These are phyloP conservation scores for Fusarium devonianum DNA, from an alignment of 2,329 filamentous ascomycete species.

Conservation along the genomic window DNA sequence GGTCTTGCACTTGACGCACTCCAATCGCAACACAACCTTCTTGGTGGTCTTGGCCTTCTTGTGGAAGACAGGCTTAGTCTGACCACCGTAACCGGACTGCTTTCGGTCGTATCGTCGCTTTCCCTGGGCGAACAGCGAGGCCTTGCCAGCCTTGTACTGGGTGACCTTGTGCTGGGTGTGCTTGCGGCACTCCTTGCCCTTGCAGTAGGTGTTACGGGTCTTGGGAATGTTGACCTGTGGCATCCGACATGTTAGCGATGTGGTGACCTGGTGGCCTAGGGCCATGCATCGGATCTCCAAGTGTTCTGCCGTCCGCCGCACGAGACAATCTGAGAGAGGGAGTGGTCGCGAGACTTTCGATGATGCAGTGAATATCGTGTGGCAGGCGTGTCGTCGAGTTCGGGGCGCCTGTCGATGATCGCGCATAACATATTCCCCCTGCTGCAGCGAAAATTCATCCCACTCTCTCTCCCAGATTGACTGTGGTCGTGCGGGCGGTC, in stretches of 20 bases:
- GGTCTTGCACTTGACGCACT: slow-evolving; percentile 97
- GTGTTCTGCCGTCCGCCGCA: slow-evolving; percentile 17
- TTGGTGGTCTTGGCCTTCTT: slow-evolving; percentile 99
- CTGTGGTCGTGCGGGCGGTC: slow-evolving; percentile 45
- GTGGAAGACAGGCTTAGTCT: slow-evolving; percentile 99
- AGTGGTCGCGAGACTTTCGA: slow-evolving; percentile 5
- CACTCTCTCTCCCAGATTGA: slow-evolving; percentile 36
- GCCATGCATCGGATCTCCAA: slow-evolving; percentile 18
- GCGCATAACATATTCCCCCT: slow-evolving; percentile 31
- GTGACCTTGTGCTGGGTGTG: slow-evolving; percentile 93
- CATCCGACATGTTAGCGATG: slow-evolving; percentile 43
- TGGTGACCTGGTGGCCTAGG: slow-evolving; percentile 21
- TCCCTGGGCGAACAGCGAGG: slow-evolving; percentile 95
- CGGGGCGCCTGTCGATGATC: slow-evolving; percentile 26
- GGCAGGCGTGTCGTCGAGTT: slow-evolving; percentile 24
- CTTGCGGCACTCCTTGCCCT: slow-evolving; percentile 92
- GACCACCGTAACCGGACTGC: slow-evolving; percentile 99
- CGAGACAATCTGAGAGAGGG: slow-evolving; percentile 33
- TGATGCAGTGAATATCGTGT: background rate
- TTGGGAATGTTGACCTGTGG: slow-evolving; percentile 95
- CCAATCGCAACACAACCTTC: slow-evolving; percentile 98
- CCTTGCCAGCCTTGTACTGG: slow-evolving; percentile 97
- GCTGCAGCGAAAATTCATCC: slow-evolving; percentile 38
- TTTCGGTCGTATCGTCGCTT: slow-evolving; percentile 99
- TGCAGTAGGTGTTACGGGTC: slow-evolving; percentile 97